Evolutionary conservation across 768 basidiomycete genomes (phyloP), one percentile per base, ranked within the genome.

Genomic region (Gloeostereum incarnatum): DNA sequence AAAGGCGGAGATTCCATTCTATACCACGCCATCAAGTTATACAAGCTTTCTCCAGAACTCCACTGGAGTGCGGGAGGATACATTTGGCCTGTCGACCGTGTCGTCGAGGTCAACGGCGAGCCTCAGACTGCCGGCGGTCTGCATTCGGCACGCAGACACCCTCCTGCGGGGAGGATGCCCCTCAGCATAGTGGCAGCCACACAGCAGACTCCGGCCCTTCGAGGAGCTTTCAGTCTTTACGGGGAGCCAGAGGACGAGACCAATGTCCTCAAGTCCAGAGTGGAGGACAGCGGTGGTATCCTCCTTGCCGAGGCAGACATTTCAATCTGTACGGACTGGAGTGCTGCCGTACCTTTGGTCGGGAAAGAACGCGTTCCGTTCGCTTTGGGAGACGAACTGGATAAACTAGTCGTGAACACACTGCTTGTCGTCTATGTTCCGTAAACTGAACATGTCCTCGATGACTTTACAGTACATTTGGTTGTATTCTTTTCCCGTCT

Each of bases 61-160:
- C 81, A 81, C 42, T 89, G 83, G 80, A 75, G 78, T 13, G 86
- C 87, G 22, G 85, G 84, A 2, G 84, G 84, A 14, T 87, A 81
- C 54, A 66, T 89, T 44, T 89, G 87, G 86, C 77, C 84, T 0
- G 65, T 74, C 18, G 80, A 83, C 49, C 72, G 73, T 36, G 69
- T 73, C 0, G 78, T 87, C 14, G 81, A 87, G 49, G 69, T 73
- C 39, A 66, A 66, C 26, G 62, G 62, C 36, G 73, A 78, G 26
- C 57, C 64, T 40, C 44, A 31, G 17, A 6, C 19, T 16, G 3
- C 31, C 29, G 13, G 18, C 29, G 17, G 35, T 42, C n/a, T n/a
- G n/a, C n/a, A n/a, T n/a, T n/a, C n/a, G n/a, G n/a, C n/a, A n/a
- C n/a, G n/a, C n/a, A n/a, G n/a, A n/a, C n/a, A n/a, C n/a, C n/a